Evolutionary conservation across 108 stramenopile genomes (phyloP).

Genomic region (Stephanodiscus minutulus): DNA sequence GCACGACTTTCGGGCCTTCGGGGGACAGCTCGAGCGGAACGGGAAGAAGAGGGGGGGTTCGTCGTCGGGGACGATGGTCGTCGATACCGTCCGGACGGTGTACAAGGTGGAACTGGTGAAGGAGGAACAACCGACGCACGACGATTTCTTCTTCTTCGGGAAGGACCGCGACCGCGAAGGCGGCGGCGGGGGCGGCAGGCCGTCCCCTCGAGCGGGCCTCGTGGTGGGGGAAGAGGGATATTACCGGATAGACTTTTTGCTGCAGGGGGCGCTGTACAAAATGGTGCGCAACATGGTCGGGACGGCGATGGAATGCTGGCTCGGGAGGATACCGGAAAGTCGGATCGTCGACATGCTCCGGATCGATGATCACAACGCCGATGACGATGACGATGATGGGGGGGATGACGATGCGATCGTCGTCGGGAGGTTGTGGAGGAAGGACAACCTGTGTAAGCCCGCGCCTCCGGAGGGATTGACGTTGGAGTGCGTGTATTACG

Average conservation of each 20-base stretch:
- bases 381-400: not conserved
- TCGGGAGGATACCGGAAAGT: constrained; percentile 49
- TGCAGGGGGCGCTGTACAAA: constrained; percentile 86
- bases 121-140: constrained; percentile 22
- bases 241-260: constrained; percentile 72
- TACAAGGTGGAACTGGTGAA: constrained; percentile 61
- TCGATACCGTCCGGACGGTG: constrained; percentile 69
- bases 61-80: not conserved
- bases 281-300: constrained; percentile 90
- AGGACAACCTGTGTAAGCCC: constrained; percentile 76
- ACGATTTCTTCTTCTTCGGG: constrained; percentile 1
- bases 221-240: constrained; percentile 53
- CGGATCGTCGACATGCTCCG: constrained; percentile 55
- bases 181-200: not conserved
- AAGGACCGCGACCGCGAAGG: not conserved
- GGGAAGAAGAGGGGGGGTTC: constrained; percentile 43
- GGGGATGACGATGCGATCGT: constrained; percentile 1
- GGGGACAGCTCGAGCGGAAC: constrained; percentile 69
- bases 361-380: constrained; percentile 1
- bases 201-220: not conserved
- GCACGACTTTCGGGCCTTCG: constrained; percentile 83
- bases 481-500: constrained; percentile 77
- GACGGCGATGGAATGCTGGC: constrained; percentile 71
- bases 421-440: constrained; percentile 33
- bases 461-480: constrained; percentile 86